phyloP scores from a whole-genome alignment of 2,329 filamentous ascomycete species.

The Amylocarpus encephaloides region DNA sequence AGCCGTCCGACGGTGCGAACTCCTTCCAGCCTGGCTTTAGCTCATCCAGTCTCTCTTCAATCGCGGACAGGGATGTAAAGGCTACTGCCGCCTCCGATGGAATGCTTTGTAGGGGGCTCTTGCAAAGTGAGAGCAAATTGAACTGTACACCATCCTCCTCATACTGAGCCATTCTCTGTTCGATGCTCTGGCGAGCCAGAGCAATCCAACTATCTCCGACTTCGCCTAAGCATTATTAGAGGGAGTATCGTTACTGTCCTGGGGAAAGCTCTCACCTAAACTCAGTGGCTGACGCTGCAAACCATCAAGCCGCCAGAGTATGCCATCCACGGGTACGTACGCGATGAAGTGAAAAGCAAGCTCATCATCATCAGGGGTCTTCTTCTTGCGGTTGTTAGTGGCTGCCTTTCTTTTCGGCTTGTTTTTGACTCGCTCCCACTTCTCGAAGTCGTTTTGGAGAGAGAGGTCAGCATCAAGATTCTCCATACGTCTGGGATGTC shows the following conservation, averaged over 20 bases:
- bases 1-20: slow-evolving; percentile 24
- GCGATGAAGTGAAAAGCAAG: slow-evolving; percentile 81
- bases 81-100: slow-evolving; percentile 36
- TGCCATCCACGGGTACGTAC: slow-evolving; percentile 68
- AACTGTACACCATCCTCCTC: slow-evolving; percentile 64
- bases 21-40: slow-evolving; percentile 39
- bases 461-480: slow-evolving; percentile 65
- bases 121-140: slow-evolving; percentile 68
- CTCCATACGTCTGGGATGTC: slow-evolving; percentile 57
- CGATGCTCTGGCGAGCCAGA: slow-evolving; percentile 57
- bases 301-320: slow-evolving; percentile 86
- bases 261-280: slow-evolving; percentile 42
- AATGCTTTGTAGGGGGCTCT: slow-evolving; percentile 48
- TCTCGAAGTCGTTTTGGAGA: slow-evolving; percentile 47
- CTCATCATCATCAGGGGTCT: slow-evolving; percentile 45
- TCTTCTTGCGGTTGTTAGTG: slow-evolving; percentile 30
- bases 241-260: slow-evolving; percentile 8
- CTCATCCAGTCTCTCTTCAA: slow-evolving; percentile 36
- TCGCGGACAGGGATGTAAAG: slow-evolving; percentile 35
- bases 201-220: slow-evolving; percentile 56
- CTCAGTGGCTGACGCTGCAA: slow-evolving; percentile 64
- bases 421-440: slow-evolving; percentile 23
- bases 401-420: slow-evolving; percentile 8
- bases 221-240: slow-evolving; percentile 18
- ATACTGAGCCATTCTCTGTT: slow-evolving; percentile 60